These are phyloP conservation scores for Salix purpurea DNA, from an alignment of 345 rosid genomes.

Conservation along the genomic window DNA sequence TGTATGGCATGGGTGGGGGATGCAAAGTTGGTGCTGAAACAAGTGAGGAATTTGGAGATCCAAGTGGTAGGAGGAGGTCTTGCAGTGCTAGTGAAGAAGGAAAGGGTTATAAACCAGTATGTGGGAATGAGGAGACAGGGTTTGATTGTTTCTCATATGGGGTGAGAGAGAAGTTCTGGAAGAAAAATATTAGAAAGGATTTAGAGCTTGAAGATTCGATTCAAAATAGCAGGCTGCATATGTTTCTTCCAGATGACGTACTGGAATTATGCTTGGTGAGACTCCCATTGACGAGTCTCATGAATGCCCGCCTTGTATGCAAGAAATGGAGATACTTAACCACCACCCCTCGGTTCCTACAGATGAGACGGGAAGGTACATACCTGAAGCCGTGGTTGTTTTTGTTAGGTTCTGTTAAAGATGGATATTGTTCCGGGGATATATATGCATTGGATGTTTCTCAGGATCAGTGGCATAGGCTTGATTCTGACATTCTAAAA, in stretches of 20 bases:
- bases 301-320: constrained; percentile 93
- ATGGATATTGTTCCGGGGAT: constrained; percentile 75
- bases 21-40: constrained; percentile 96
- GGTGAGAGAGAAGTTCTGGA: constrained; percentile 78
- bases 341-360: constrained; percentile 62
- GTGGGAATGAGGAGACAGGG: constrained; percentile 65
- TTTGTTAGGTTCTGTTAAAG: constrained; percentile 76
- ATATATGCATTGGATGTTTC: constrained; percentile 73
- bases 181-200: constrained; percentile 52
- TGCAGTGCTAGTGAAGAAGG: constrained; percentile 73
- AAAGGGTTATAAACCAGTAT: constrained; percentile 49
- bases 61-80: constrained; percentile 64
- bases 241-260: constrained; percentile 82
- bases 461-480: constrained; percentile 72
- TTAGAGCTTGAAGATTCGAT: constrained; percentile 39
- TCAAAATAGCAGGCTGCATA: constrained; percentile 48
- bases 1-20: constrained; percentile 76
- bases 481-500: constrained; percentile 58
- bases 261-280: constrained; percentile 89
- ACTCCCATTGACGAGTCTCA: constrained; percentile 71
- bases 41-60: constrained; percentile 72
- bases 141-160: constrained; percentile 90
- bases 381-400: constrained; percentile 87
- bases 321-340: constrained; percentile 86
- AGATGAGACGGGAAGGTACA: constrained; percentile 61